Conservation (phyloP, 2,329 filamentous ascomycete genomes). For the Microsporum ferrugineum region DNA sequence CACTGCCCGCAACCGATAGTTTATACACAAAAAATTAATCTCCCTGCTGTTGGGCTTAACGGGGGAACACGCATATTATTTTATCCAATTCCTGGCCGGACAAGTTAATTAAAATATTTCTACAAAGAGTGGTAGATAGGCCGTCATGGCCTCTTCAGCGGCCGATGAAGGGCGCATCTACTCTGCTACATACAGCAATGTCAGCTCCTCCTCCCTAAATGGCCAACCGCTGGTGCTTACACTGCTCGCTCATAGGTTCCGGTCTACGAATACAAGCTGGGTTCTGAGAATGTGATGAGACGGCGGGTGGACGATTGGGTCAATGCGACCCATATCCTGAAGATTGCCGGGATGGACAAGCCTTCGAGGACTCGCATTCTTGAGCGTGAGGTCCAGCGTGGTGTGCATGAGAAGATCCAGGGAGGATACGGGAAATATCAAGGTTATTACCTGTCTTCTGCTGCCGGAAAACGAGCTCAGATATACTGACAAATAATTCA, state of each 20-base stretch:
- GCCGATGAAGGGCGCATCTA: conserved; percentile 42
- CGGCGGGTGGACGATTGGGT: conserved; percentile 91
- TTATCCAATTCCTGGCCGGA: not conserved
- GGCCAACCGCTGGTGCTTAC: conserved; percentile 3
- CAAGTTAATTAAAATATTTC: not conserved
- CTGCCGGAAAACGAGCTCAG: not conserved
- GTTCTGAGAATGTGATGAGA: conserved; percentile 88
- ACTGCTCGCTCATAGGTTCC: conserved; percentile 53
- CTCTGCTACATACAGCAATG: conserved; percentile 55
- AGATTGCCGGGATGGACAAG: conserved; percentile 94
- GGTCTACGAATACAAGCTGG: conserved; percentile 87
- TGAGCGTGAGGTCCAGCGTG: conserved; percentile 93
- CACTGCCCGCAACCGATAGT: not conserved
- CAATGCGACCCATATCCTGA: conserved; percentile 98
- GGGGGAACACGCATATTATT: not conserved
- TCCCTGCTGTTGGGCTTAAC: not conserved
- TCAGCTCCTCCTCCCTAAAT: conserved; percentile 22
- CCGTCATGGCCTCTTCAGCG: conserved; percentile 22
- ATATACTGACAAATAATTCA: conserved; percentile 24
- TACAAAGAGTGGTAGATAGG: not conserved
- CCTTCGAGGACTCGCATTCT: conserved; percentile 88
- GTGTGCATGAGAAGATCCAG: conserved; percentile 93
- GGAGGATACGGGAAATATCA: conserved; percentile 98
- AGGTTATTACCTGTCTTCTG: conserved; percentile 39
- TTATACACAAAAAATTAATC: not conserved